These are phyloP conservation scores for Noccaea caerulescens DNA, from an alignment of 345 rosid genomes.

Conservation along the genomic window DNA sequence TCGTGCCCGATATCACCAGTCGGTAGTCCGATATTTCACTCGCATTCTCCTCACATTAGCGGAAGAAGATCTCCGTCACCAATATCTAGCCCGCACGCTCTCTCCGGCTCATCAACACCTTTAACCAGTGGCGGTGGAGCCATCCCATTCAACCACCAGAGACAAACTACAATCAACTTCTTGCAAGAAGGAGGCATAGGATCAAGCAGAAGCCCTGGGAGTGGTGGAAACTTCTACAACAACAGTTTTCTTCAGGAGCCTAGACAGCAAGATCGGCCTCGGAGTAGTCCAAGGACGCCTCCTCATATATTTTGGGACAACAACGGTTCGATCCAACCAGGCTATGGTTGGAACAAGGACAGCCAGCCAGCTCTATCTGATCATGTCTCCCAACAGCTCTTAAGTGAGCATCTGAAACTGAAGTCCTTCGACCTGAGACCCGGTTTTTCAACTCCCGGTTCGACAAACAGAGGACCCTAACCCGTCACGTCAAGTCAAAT, in stretches of 20 bases:
- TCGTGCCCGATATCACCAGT: slow-evolving; percentile 69
- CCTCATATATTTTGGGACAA: slow-evolving; percentile 61
- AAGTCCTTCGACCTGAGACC: slow-evolving; percentile 61
- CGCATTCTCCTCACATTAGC: slow-evolving; percentile 59
- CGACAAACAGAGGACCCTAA: slow-evolving; percentile 49
- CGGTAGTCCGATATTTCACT: slow-evolving; percentile 63
- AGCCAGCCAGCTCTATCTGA: slow-evolving; percentile 60
- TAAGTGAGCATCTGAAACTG: slow-evolving; percentile 60
- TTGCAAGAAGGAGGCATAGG: slow-evolving; percentile 58
- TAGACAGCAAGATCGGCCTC: slow-evolving; percentile 51
- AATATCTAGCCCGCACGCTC: slow-evolving; percentile 65
- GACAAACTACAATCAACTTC: slow-evolving; percentile 52
- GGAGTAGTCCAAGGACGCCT: slow-evolving; percentile 55
- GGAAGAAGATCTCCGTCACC: slow-evolving; percentile 73
- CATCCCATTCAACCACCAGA: slow-evolving; percentile 61
- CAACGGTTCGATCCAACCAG: slow-evolving; percentile 47
- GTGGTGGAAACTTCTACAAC: slow-evolving; percentile 53
- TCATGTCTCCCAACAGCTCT: slow-evolving; percentile 67
- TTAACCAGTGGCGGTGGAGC: slow-evolving; percentile 61
- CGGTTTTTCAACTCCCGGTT: slow-evolving; percentile 48
- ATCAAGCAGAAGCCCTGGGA: slow-evolving; percentile 47
- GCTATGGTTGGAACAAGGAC: slow-evolving; percentile 52
- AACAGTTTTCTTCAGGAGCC: slow-evolving; percentile 56
- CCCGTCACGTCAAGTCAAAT: slow-evolving; percentile 16
- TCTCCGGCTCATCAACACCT: slow-evolving; percentile 71